Conservation (phyloP, 1,284 basidiomycete species). For the Melampsora larici-populina region DNA sequence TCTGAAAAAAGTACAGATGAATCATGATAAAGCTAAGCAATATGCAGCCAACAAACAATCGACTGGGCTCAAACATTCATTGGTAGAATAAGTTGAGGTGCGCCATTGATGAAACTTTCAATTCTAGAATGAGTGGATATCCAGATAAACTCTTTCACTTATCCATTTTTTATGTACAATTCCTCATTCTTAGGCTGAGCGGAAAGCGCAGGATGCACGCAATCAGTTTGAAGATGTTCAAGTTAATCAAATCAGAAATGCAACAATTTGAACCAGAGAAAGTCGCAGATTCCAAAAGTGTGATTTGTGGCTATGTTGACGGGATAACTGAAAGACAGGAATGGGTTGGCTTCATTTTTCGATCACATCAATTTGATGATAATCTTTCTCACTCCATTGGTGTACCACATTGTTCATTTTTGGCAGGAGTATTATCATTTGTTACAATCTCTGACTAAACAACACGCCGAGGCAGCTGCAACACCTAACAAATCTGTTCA, state of each 20-base stretch:
- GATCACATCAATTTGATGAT: background rate
- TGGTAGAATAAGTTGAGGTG: constrained; percentile 35
- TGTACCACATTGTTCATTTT: constrained; percentile 25
- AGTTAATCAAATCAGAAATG: constrained; percentile 83
- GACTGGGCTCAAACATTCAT: constrained; percentile 33
- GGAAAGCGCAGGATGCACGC: constrained; percentile 72
- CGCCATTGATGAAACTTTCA: background rate
- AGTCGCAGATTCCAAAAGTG: constrained; percentile 78
- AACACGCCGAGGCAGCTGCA: constrained; percentile 14
- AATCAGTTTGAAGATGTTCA: constrained; percentile 79
- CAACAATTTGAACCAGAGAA: constrained; percentile 90
- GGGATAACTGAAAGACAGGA: constrained; percentile 78
- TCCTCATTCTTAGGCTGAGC: constrained; percentile 65
- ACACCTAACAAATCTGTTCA: background rate
- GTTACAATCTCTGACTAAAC: constrained; percentile 29
- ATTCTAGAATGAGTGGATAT: background rate
- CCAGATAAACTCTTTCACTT: background rate
- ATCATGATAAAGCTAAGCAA: constrained; percentile 40
- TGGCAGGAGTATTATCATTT: constrained; percentile 44
- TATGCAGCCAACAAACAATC: constrained; percentile 24
- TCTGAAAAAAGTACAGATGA: constrained; percentile 33
- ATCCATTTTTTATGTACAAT: background rate
- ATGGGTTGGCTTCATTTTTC: constrained; percentile 59
- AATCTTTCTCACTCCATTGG: background rate
- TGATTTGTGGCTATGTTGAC: constrained; percentile 71